Base-by-base conservation (phyloP, 2,329 filamentous ascomycete species). In the Fusarium coicis region DNA sequence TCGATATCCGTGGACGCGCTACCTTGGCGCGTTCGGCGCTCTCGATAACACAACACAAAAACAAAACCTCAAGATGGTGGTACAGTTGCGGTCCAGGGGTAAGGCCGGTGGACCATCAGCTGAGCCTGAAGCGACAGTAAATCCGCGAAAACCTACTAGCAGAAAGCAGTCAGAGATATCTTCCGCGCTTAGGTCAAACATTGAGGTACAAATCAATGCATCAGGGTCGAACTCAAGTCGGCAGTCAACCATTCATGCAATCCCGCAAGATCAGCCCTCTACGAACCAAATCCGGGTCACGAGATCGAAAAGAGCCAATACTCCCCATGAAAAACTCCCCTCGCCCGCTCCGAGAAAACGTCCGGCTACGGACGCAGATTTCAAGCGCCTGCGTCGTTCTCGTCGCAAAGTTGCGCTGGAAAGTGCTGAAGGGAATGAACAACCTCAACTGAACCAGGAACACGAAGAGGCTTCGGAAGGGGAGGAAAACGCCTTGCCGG, bases 21-120 rank as follows among this genome's bases (percentile, higher is more conserved):
- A 46, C 30, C 26, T 44, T 49, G 58, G 52, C 67, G 43, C 36
- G 28, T 28, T 39, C 36, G 40, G 26, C 4, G 7, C 42, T 39
- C 15, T 26, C 34, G 11, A 39, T 23, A 32, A 61, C 49, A 43
- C 61, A 63, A 19, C 34, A 32, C 52, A 68, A 64, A 34, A 71
- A 71, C 58, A 68, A 54, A 40, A 19, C 9, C 34, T 43, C 47
- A 50, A 44, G 36, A 73, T 73, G 71, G 67, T 59, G 71, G 62
- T 52, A 32, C 71, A 46, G 39, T 34, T 63, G 21, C 68, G 72
- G 43, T 73, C 61, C 19, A 55, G 37, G 34, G 58, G 55, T 46
- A 76, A 59, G 40, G 26, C 52, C 39, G 43, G n/a, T 58, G 40
- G 49, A 12, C 36, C 43, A 7, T 39, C 50, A 30, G 36, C 16